Conservation (phyloP, 345 rosid genomes). For the Camelina laxa region DNA sequence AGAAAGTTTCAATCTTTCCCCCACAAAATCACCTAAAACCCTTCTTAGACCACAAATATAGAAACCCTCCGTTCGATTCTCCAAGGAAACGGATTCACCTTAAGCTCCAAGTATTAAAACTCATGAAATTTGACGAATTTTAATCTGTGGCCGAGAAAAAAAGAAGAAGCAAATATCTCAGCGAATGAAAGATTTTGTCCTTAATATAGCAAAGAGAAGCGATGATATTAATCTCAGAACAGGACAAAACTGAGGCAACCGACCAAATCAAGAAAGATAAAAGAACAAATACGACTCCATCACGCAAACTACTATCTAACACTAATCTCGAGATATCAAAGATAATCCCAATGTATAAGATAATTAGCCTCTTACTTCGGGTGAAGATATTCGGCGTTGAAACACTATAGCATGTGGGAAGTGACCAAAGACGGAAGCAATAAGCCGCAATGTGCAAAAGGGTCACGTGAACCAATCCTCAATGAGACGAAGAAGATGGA, state of each 20-base stretch:
- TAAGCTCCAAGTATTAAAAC: constrained; percentile 11
- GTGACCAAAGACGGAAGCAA: constrained; percentile 34
- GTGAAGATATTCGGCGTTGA: constrained; percentile 7
- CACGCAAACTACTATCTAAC: constrained; percentile 12
- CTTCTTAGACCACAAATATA: neutral
- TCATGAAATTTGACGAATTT: neutral
- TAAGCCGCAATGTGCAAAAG: constrained; percentile 38
- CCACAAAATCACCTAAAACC: constrained; percentile 25
- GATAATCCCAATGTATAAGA: constrained; percentile 3
- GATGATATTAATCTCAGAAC: neutral
- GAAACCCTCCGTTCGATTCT: constrained; percentile 9
- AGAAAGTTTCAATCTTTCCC: neutral
- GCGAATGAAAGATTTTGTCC: constrained; percentile 13
- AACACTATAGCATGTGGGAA: constrained; percentile 14
- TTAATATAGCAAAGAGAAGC: constrained; percentile 15
- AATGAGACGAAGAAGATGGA: constrained; percentile 21
- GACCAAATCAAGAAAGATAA: constrained; percentile 27
- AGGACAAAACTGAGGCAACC: constrained; percentile 32
- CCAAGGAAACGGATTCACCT: neutral
- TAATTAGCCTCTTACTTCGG: constrained; percentile 27
- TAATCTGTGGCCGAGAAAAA: constrained; percentile 24
- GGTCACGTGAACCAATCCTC: constrained; percentile 8
- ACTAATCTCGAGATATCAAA: constrained; percentile 16
- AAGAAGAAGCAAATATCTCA: constrained; percentile 4
- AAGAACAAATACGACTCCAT: constrained; percentile 14